Evolutionary conservation across 805 yeast species (phyloP).

Genomic region (Starmerella apicola): DNA sequence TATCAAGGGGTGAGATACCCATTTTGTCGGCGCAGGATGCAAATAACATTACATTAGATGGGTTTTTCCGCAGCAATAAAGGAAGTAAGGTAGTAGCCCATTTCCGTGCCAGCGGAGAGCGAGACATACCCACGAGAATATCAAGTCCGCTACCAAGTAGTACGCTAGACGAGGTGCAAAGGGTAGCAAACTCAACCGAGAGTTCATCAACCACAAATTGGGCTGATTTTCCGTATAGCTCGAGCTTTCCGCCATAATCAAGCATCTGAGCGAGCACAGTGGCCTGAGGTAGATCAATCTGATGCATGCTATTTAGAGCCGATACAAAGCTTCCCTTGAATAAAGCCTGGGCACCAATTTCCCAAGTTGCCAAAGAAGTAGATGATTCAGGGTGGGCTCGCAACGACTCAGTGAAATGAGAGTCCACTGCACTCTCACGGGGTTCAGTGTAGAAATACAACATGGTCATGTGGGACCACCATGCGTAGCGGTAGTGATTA

Average conservation of each 20-base stretch:
- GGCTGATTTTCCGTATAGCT: constrained; percentile 4
- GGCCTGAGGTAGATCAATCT: constrained; percentile 12
- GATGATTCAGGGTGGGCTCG: too few relatives aligned
- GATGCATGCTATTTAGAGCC: constrained; percentile 14
- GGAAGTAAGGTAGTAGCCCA: constrained; percentile 14
- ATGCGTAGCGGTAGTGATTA: neutral
- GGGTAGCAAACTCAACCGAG: constrained; percentile 13
- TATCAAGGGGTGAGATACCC: constrained; percentile 10
- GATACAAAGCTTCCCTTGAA: constrained; percentile 13
- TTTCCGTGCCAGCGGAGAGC: neutral
- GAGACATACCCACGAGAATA: constrained; percentile 11
- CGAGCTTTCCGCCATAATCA: constrained; percentile 11
- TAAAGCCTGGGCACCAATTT: constrained; percentile 16
- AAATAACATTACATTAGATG: constrained; percentile 5
- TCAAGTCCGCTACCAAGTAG: constrained; percentile 13
- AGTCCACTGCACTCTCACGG: neutral
- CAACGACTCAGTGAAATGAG: neutral
- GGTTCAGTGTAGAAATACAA: neutral
- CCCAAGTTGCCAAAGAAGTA: constrained; percentile 14
- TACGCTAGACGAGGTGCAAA: constrained; percentile 9
- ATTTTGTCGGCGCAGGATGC: constrained; percentile 13
- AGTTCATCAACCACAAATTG: constrained; percentile 14
- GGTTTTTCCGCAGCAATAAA: constrained; percentile 10
- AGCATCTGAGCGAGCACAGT: constrained; percentile 17
- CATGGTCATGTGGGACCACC: neutral